Base-by-base conservation (phyloP, 1,139 yeast genomes). In the Geotrichum reessii region DNA sequence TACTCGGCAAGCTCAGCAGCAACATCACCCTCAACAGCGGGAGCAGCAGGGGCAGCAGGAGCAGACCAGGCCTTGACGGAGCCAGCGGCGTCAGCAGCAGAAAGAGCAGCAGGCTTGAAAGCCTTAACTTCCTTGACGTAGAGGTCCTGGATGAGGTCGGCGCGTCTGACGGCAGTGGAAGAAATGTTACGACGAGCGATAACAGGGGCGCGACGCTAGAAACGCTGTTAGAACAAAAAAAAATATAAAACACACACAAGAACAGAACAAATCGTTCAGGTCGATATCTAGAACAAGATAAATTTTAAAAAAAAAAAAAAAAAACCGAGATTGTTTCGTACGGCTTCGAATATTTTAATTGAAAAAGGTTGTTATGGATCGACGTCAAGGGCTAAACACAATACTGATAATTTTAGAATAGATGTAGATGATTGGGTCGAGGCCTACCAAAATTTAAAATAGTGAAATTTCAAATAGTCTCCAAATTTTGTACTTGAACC, bases 71-170 rank as follows among this genome's bases (percentile, higher is more conserved):
- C 83, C 78, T 86, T 84, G 67, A 91, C 95, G 65, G 86, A 82
- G 64, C 85, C 84, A 71, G 85, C 90, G 62, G 92, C 85, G 68
- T 88, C 95, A 67, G 82, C 77, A 63, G 87, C 83, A 58, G 89
- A 76, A 63, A 85, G 72, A 63, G 92, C 85, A 64, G 86, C 81
- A 72, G 96, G 92, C 81, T 91, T 89, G 84, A 87, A 90, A 62
- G 84, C 84, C 79, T 86, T 88, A 77, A 93, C 80, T 76, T 90
- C 95, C 76, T 82, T 86, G 71, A 92, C 78, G 79, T 92, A 93
- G 67, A 92, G 82, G 66, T 92, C 97, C 74, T 90, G 83, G 71
- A 92, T 77, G 73, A 87, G 81, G 79, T 90, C 85, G 58, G 64
- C 53, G 19, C 58, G 57, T 50, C 56, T 52, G 50, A 52, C 53